These are phyloP conservation scores for Rosa lucieae DNA, from an alignment of 306 rosid species.

Conservation along the genomic window DNA sequence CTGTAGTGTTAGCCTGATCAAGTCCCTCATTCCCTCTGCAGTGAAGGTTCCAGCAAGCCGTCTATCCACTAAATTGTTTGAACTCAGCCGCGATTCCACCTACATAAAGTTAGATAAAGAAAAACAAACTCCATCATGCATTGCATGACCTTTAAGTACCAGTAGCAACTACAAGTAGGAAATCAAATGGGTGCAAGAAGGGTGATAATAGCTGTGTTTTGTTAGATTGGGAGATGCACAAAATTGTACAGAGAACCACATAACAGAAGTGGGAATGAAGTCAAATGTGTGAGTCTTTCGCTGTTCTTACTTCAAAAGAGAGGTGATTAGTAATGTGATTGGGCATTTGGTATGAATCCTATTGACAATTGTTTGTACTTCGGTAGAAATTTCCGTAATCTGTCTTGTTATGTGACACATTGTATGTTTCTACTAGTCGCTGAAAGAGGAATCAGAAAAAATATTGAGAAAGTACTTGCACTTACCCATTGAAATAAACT, in stretches of 20 bases:
- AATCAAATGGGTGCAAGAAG: background rate
- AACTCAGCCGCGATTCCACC: slow-evolving; percentile 45
- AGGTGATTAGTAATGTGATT: background rate
- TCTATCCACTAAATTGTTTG: slow-evolving; percentile 38
- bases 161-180: background rate
- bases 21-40: slow-evolving; percentile 42
- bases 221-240: background rate
- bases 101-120: slow-evolving; percentile 15
- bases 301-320: background rate
- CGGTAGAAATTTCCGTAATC: background rate
- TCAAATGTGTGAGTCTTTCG: background rate
- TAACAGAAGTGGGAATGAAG: background rate
- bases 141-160: background rate
- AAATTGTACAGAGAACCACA: background rate
- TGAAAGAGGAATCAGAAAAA: background rate
- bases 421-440: background rate
- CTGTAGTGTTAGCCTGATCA: slow-evolving; percentile 44
- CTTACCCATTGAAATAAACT: slow-evolving; percentile 46
- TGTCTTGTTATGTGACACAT: background rate
- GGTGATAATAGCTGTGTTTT: background rate
- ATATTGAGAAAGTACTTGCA: background rate
- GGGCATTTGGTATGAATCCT: background rate
- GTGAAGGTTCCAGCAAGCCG: slow-evolving; percentile 43
- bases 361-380: background rate
- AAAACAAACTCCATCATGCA: background rate